Conservation (phyloP, 345 rosid genomes). For the Draba incana region DNA sequence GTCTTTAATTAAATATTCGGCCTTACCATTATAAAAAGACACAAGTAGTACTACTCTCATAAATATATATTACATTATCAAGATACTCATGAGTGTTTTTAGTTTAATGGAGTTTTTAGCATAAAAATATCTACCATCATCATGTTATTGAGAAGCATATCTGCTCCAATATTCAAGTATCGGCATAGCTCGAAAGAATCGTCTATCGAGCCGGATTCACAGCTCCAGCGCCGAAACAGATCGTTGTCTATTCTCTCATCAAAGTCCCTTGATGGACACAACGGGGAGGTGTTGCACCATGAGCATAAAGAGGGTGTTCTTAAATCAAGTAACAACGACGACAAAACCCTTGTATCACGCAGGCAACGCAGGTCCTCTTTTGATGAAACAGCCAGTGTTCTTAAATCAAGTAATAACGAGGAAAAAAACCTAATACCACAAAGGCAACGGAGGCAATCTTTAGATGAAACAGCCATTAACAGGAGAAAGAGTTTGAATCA, state of each 20-base stretch:
- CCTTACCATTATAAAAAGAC: conserved; percentile 34
- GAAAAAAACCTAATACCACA: background rate
- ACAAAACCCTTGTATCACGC: conserved; percentile 2
- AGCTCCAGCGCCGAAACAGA: conserved; percentile 44
- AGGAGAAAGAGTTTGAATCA: conserved; percentile 17
- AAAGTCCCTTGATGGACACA: conserved; percentile 40
- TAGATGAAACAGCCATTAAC: conserved; percentile 26
- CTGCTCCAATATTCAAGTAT: conserved; percentile 56
- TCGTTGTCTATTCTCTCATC: conserved; percentile 46
- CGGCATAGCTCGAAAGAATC: conserved; percentile 49
- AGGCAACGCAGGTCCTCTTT: conserved; percentile 32
- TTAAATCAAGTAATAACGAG: conserved; percentile 16
- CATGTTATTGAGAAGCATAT: conserved; percentile 61
- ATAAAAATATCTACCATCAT: background rate
- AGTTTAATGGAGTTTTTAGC: conserved; percentile 10
- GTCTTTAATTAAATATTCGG: conserved; percentile 7
- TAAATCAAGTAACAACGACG: conserved; percentile 18
- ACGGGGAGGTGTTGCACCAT: conserved; percentile 39
- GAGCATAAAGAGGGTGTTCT: conserved; percentile 33
- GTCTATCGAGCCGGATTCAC: conserved; percentile 56
- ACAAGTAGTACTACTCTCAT: conserved; percentile 4
- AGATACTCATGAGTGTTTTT: conserved; percentile 1
- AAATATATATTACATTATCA: background rate
- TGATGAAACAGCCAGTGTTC: conserved; percentile 26
- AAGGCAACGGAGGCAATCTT: conserved; percentile 29